Conservation (phyloP, 192 early-diverging fungal genomes). For the Phycomyces nitens region DNA sequence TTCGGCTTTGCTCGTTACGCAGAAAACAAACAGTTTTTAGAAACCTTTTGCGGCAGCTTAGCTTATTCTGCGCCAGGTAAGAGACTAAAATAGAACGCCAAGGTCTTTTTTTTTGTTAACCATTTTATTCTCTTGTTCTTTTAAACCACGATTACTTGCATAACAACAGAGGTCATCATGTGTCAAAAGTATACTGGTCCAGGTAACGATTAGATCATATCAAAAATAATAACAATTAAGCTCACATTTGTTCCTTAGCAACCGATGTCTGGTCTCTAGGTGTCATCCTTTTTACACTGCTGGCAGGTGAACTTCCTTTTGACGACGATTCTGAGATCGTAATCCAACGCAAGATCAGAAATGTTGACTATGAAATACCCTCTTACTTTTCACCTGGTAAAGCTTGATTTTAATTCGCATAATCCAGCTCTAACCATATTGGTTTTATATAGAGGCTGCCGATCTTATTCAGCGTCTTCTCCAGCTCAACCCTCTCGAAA, state of each 20-base stretch:
- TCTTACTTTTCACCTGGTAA: slow-evolving; percentile 55
- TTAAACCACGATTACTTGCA: not conserved
- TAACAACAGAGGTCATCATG: slow-evolving; percentile 60
- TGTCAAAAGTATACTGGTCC: slow-evolving; percentile 77
- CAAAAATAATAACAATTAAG: slow-evolving; percentile 3
- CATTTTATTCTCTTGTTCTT: slow-evolving; percentile 12
- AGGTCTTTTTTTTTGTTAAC: not conserved
- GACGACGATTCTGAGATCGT: slow-evolving; percentile 75
- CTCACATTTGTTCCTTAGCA: slow-evolving; percentile 41
- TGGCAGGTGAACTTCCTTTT: slow-evolving; percentile 79
- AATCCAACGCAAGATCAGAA: slow-evolving; percentile 67
- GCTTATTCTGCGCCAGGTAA: slow-evolving; percentile 78
- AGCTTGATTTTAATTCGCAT: not conserved
- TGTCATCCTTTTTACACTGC: slow-evolving; percentile 83
- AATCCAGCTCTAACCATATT: not conserved
- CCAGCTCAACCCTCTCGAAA: slow-evolving; percentile 60
- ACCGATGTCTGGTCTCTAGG: slow-evolving; percentile 97
- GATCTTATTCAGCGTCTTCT: slow-evolving; percentile 67
- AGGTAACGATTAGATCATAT: slow-evolving; percentile 39
- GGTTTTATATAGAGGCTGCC: slow-evolving; percentile 40
- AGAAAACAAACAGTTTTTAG: slow-evolving; percentile 54
- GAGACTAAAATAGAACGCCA: slow-evolving; percentile 2
- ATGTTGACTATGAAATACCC: slow-evolving; percentile 71
- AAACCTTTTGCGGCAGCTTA: slow-evolving; percentile 61
- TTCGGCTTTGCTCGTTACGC: slow-evolving; percentile 64